phyloP scores from a whole-genome alignment of 2,329 filamentous ascomycete genomes.

The Aspergillus sp. region DNA sequence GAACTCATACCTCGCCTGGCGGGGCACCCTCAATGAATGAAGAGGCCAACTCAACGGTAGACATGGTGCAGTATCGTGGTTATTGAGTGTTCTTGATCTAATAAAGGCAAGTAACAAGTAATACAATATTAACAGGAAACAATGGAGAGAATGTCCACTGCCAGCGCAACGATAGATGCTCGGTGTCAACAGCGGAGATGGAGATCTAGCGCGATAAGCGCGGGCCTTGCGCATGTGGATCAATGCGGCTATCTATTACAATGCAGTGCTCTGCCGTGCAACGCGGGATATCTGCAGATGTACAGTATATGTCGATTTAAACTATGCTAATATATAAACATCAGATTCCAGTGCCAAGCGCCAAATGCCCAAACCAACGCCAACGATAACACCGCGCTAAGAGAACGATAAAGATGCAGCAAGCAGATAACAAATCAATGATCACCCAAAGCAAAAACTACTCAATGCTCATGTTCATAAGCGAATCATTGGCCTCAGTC shows the following conservation, averaged over 20 bases:
- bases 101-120: neutral
- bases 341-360: neutral
- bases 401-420: neutral
- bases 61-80: conserved; percentile 30
- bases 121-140: neutral
- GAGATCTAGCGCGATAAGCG: conserved; percentile 17
- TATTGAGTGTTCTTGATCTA: neutral
- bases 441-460: conserved; percentile 33
- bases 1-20: conserved; percentile 73
- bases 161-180: conserved; percentile 4
- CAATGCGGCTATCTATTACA: too few relatives aligned
- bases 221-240: conserved; percentile 11
- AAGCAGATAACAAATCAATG: neutral
- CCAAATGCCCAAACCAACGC: neutral
- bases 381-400: neutral
- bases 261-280: too few relatives aligned
- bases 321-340: conserved; percentile 8
- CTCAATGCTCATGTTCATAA: conserved; percentile 97
- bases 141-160: neutral
- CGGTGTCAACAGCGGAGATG: conserved; percentile 14
- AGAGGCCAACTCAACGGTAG: conserved; percentile 58
- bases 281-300: too few relatives aligned
- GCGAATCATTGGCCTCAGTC: conserved; percentile 87
- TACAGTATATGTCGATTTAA: neutral
- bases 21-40: conserved; percentile 91